Evolutionary conservation across 805 yeast genomes (phyloP), one percentile per base, ranked within the genome.

Genomic region (Candida odintsovae): DNA sequence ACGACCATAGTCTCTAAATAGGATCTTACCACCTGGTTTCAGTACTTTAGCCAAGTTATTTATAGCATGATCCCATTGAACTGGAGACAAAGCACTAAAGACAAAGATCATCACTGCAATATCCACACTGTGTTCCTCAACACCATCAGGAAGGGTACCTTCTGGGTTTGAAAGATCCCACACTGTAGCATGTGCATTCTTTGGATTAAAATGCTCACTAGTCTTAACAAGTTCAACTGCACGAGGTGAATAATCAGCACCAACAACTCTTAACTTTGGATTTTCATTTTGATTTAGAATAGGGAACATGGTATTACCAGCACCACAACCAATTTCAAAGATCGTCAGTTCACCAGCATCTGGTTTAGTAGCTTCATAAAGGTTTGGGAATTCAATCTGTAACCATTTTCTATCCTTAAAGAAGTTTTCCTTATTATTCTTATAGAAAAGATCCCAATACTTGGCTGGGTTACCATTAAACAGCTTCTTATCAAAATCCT

Each of bases 401-500:
- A 94, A 72, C 99, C 99, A 94, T 61, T 88, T 90, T 56, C 99
- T 75, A 66, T 94, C 97, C 64, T 94, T 94, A 75, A 94, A 94
- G 69, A 94, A 94, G 66, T 92, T 94, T 55, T 88, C 97, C 57
- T 77, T 80, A 66, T 94, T 92, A 62, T 90, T 86, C 56, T 84
- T 83, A 65, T 94, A 94, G 62, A 94, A 94, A 8, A 86, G 77
- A 65, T 94, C 96, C 99, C 99, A 94, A 64, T 83, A 94, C 53
- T 86, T 81, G 8, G 94, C 95, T 0, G 99, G 99, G 54, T 87
- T 86, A 7, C 80, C 66, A 68, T 90, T 90, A 66, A 78, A 94
- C 43, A 82, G 67, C 25, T 75, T 71, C 64, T 86, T 89, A 62
- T 92, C 96, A 60, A 85, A 86, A 2, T 88, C 96, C 31, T 78